Evolutionary conservation across 139 green algal genomes (phyloP).

Genomic region (Astrephomene gubernaculifera): DNA sequence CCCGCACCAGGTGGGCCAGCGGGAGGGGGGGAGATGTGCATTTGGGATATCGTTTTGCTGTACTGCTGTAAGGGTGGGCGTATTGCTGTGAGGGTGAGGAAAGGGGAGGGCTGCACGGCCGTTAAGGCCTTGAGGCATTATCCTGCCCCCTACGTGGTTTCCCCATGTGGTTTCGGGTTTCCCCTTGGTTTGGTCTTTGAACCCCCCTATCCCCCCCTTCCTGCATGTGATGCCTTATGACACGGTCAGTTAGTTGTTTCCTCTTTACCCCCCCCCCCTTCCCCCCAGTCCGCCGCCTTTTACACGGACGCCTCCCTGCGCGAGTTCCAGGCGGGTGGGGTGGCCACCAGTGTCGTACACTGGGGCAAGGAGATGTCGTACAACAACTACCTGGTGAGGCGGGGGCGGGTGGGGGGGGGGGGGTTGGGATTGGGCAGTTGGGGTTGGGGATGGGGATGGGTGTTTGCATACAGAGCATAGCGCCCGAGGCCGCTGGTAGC

Average conservation of each 20-base stretch:
- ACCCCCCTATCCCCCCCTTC: too few species aligned
- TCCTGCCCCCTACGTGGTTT: too few species aligned
- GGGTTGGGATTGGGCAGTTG: too few species aligned
- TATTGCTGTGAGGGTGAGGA: not conserved
- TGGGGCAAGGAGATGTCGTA: constrained; percentile 98
- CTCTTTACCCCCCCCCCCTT: not conserved
- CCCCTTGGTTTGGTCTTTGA: too few species aligned
- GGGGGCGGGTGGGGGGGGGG: not conserved
- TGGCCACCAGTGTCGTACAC: constrained; percentile 91
- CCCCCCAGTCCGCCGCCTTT: constrained; percentile 85
- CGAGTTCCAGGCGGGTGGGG: constrained; percentile 81
- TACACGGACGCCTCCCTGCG: constrained; percentile 93
- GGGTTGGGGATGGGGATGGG: not conserved
- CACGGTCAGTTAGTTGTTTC: too few species aligned
- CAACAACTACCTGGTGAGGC: constrained; percentile 97
- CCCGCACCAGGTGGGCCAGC: constrained; percentile 88
- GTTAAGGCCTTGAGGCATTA: too few species aligned
- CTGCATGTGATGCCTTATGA: too few species aligned
- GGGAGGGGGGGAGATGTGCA: not conserved
- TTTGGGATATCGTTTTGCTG: not conserved
- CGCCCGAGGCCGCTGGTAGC: too few species aligned
- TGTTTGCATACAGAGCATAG: not conserved
- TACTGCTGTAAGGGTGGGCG: not conserved
- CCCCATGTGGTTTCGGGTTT: too few species aligned
- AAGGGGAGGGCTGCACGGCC: not conserved